Evolutionary conservation across 139 green algal species (phyloP).

Genomic region (Mesotaenium endlicherianum): DNA sequence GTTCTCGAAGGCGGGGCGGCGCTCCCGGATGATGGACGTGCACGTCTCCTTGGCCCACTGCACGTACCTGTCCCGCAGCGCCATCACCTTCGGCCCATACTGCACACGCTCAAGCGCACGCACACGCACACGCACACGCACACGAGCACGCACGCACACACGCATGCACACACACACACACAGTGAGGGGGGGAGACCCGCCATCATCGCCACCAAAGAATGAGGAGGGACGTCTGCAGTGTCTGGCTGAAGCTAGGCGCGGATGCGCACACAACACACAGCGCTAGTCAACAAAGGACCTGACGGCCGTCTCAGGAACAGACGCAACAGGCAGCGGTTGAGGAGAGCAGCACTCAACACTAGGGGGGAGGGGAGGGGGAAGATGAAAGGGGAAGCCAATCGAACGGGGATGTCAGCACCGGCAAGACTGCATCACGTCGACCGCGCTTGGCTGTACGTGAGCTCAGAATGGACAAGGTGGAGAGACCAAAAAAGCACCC

Average conservation of each 20-base stretch:
- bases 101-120: background rate
- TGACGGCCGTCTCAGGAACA: too few species aligned
- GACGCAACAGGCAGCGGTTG: too few species aligned
- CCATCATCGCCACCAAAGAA: background rate
- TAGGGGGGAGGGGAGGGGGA: background rate
- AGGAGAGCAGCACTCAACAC: too few species aligned
- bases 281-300: too few species aligned
- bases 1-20: background rate
- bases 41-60: background rate
- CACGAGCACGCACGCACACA: background rate
- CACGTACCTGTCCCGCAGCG: background rate
- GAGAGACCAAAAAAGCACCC: too few species aligned
- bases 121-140: background rate
- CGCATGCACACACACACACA: background rate
- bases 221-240: too few species aligned
- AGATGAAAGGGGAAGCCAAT: background rate
- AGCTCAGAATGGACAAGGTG: conserved; percentile 65
- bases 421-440: conserved; percentile 55
- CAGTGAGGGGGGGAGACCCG: background rate
- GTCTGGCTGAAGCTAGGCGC: too few species aligned
- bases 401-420: background rate
- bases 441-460: conserved; percentile 69
- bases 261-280: too few species aligned
- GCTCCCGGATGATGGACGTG: background rate
- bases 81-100: background rate